Evolutionary conservation across 495 filamentous ascomycete species (phyloP).

Genomic region (Glonium stellatum): DNA sequence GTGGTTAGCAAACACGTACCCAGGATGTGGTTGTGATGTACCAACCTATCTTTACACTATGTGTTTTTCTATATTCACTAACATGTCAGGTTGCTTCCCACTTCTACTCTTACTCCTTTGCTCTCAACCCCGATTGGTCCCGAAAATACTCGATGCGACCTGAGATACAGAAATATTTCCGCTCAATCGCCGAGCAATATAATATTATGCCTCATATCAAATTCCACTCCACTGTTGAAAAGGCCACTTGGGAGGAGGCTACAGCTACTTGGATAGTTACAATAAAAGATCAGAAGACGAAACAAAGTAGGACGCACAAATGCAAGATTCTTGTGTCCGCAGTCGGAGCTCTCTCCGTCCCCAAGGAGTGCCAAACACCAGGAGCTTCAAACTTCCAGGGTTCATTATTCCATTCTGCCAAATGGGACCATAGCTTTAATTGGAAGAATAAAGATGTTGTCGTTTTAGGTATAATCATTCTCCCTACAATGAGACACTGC

Average conservation of each 20-base stretch:
- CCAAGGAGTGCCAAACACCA: constrained; percentile 44
- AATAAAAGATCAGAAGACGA: constrained; percentile 35
- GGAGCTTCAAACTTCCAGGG: constrained; percentile 45
- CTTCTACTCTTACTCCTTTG: constrained; percentile 49
- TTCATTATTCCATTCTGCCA: constrained; percentile 50
- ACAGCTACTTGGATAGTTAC: constrained; percentile 42
- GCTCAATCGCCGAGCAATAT: constrained; percentile 42
- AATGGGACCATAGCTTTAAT: constrained; percentile 51
- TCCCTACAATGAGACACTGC: background rate
- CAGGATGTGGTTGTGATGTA: constrained; percentile 34
- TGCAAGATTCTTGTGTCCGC: constrained; percentile 53
- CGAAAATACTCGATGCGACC: constrained; percentile 38
- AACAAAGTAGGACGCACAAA: constrained; percentile 30
- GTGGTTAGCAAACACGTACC: constrained; percentile 32
- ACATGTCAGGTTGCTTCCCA: constrained; percentile 23
- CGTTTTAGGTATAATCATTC: constrained; percentile 44
- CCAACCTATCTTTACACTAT: background rate
- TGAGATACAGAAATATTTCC: constrained; percentile 45
- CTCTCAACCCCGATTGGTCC: constrained; percentile 42
- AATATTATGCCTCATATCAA: constrained; percentile 40
- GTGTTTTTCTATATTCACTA: background rate
- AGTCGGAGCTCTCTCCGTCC: constrained; percentile 47
- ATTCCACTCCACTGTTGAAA: constrained; percentile 39
- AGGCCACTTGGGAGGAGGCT: constrained; percentile 41
- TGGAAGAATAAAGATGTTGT: constrained; percentile 53